Conservation (phyloP, 1,284 basidiomycete species). For the Sanghuangporus sanghuang region DNA sequence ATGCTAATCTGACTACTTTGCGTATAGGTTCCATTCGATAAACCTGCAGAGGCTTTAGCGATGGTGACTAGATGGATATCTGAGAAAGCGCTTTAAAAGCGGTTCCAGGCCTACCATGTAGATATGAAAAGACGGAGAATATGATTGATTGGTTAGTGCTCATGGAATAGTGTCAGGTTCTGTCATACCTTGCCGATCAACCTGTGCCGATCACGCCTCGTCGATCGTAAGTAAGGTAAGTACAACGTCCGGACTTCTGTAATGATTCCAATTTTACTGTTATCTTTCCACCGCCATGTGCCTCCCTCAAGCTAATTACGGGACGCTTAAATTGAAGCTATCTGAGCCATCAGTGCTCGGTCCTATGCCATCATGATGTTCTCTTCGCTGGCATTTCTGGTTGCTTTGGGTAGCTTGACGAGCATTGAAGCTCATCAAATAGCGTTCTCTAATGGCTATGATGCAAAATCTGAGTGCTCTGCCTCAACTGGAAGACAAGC, state of each 20-base stretch:
- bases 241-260: no score
- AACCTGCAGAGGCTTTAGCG: slow-evolving; percentile 51
- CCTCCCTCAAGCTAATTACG: no score
- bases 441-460: not conserved
- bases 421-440: not conserved
- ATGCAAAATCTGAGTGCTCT: not conserved
- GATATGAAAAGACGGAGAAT: not conserved
- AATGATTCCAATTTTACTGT: no score
- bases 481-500: not conserved
- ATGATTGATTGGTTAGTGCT: no score
- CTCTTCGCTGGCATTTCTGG: not conserved
- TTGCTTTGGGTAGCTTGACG: not conserved
- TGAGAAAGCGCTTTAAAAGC: slow-evolving; percentile 8
- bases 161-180: no score
- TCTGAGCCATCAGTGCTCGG: not conserved
- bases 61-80: slow-evolving; percentile 57
- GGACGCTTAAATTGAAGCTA: no score
- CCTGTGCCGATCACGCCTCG: no score
- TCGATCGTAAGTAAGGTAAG: no score
- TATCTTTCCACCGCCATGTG: no score
- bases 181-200: no score
- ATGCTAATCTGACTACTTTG: no score
- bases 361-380: not conserved
- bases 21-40: slow-evolving; percentile 58
- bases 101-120: not conserved